Conservation (phyloP, 2,329 filamentous ascomycete species). For the Xylariaceae sp. region DNA sequence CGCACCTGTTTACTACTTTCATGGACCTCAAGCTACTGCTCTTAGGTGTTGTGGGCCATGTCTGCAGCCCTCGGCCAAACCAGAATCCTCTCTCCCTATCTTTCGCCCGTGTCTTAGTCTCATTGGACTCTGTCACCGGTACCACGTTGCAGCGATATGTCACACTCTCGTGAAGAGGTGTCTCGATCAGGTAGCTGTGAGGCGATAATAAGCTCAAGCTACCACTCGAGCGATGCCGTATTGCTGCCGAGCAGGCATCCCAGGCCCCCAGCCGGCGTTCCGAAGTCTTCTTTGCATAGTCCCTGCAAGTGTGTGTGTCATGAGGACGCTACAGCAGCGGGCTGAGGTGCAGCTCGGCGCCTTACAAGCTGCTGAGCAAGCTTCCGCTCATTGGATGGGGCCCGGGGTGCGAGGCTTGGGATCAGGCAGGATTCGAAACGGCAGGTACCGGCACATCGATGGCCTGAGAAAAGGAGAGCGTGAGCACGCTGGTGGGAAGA, state of each 20-base stretch:
- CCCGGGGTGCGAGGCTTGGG: constrained; percentile 19
- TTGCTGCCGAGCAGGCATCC: constrained; percentile 16
- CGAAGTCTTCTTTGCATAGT: constrained; percentile 9
- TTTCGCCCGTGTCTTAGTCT: constrained; percentile 15
- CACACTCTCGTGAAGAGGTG: constrained; percentile 22
- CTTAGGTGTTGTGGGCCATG: constrained; percentile 4
- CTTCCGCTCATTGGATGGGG: constrained; percentile 20
- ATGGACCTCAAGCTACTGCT: constrained; percentile 13
- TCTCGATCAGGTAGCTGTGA: constrained; percentile 29
- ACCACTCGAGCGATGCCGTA: constrained; percentile 16
- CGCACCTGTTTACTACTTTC: constrained; percentile 7
- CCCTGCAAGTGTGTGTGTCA: constrained; percentile 14
- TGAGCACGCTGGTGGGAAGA: constrained; percentile 11
- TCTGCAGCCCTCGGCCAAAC: constrained; percentile 14
- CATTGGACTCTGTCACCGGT: constrained; percentile 20
- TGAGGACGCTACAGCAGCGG: constrained; percentile 19
- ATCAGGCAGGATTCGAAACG: constrained; percentile 17
- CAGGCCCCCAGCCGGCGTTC: constrained; percentile 19
- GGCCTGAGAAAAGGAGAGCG: constrained; percentile 9
- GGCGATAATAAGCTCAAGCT: constrained; percentile 17
- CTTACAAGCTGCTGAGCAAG: constrained; percentile 35
- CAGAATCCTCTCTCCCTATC: constrained; percentile 12
- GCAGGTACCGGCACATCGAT: constrained; percentile 23
- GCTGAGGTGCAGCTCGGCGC: constrained; percentile 30
- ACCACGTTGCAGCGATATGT: constrained; percentile 29